These are phyloP conservation scores for Diospyros lotus DNA, from an alignment of 148 eudicot species.

Conservation along the genomic window DNA sequence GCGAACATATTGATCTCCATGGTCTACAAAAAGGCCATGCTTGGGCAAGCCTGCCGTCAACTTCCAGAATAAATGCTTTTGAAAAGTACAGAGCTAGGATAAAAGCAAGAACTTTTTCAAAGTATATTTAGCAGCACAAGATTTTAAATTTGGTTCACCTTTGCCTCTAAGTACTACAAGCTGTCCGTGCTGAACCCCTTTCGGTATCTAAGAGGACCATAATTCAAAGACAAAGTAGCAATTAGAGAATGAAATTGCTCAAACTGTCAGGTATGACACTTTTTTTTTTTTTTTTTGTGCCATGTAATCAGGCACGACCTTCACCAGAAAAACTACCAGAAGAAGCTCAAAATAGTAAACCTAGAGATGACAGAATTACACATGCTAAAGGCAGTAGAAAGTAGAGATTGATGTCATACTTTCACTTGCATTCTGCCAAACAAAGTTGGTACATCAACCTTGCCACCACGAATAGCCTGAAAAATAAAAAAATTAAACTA, in stretches of 20 bases:
- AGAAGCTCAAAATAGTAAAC: constrained; percentile 2
- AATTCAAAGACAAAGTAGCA: not conserved
- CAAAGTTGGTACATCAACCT: constrained; percentile 80
- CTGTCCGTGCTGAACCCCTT: constrained; percentile 92
- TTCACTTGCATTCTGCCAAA: constrained; percentile 51
- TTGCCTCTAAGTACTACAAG: constrained; percentile 65
- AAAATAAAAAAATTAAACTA: constrained; percentile 14
- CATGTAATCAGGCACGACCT: not conserved
- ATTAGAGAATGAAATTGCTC: constrained; percentile 8
- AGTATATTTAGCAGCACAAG: constrained; percentile 7
- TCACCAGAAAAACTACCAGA: constrained; percentile 3
- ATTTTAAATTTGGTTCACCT: constrained; percentile 37
- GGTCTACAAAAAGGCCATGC: constrained; percentile 58
- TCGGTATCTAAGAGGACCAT: constrained; percentile 61
- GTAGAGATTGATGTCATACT: constrained; percentile 39
- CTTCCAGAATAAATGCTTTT: constrained; percentile 1
- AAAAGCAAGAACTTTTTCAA: not conserved
- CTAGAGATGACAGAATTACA: not conserved
- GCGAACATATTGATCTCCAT: constrained; percentile 80
- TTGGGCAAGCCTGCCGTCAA: constrained; percentile 71
- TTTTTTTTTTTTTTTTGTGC: too few species aligned
- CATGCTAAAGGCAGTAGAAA: not conserved
- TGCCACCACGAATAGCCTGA: constrained; percentile 94
- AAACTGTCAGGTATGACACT: too few species aligned
- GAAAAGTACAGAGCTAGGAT: not conserved